Base-by-base conservation (phyloP, 495 filamentous ascomycete species). In the Aspergillus saccharolyticus region DNA sequence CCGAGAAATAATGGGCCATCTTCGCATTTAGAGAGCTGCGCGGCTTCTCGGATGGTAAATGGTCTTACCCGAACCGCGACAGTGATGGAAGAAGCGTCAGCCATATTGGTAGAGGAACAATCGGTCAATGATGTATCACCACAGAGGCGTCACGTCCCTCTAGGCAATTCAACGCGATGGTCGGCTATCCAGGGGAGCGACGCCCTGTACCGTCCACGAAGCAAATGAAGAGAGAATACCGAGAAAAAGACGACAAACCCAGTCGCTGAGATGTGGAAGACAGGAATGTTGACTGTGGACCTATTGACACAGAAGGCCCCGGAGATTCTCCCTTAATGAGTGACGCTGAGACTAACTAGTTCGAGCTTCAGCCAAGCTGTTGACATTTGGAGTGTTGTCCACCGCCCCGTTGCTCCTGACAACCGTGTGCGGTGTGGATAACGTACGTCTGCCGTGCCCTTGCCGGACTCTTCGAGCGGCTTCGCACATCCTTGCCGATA, bases 1-100 rank as follows among this genome's bases (percentile, higher is more conserved):
- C 94, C 94, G 22, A 99, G 84, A 71, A 99, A 97, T 28, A 96
- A 71, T 1, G 91, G 90, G 42, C 86, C 83, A 72, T 97, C 94
- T 58, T 97, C 92, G 63, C 78, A 84, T 70, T 84, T 86, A 42
- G 88, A 81, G 51, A 87, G 66, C 62, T 87, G 84, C 24, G 84
- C 84, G 50, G 84, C 84, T 70, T 87, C 84, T 62, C 83, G 73
- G 45, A 82, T 77, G 1, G 76, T 98, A 68, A 98, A 98, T 5
- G 94, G 94, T 61, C 94, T 89, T 48, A 98, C 94, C 69, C 94
- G 85, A 59, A 98, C 91, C 79, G 76, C 66, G 50, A 74, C 75
- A 42, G 83, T 85, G 66, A 96, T 90, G 33, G 83, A 89, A 52
- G 83, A 86, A 52, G 87, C 83, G 71, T 82, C 82, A 56, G 78